phyloP scores from a whole-genome alignment of 148 eudicot species.

The Hydrangea macrophylla region DNA sequence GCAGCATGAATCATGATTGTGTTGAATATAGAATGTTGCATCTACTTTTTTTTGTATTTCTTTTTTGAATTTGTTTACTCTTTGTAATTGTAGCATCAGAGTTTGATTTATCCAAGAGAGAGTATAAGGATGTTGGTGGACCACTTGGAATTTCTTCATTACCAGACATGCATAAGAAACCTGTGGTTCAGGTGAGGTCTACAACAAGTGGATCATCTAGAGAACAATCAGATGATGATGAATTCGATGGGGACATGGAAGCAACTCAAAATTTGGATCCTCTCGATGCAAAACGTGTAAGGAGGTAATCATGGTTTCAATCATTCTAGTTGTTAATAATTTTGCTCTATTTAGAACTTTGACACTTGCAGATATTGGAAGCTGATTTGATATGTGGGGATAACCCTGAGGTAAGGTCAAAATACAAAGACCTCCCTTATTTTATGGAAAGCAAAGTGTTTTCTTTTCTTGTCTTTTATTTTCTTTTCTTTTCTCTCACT shows the following conservation, averaged over 20 bases:
- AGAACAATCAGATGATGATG: constrained; percentile 92
- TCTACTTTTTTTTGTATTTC: no score
- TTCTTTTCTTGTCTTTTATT: no score
- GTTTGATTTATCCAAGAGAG: constrained; percentile 25
- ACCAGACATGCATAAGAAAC: constrained; percentile 57
- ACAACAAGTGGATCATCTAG: constrained; percentile 87
- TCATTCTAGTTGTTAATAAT: no score
- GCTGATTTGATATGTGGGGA: no score
- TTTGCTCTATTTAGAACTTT: no score
- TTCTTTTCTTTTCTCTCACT: background rate
- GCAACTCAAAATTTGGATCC: constrained; percentile 57
- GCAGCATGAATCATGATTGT: no score
- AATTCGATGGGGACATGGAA: constrained; percentile 83
- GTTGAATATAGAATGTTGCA: no score
- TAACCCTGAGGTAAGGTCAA: no score
- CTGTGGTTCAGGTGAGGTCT: constrained; percentile 57
- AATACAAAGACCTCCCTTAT: background rate
- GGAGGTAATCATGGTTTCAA: constrained; percentile 48
- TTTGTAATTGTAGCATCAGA: constrained; percentile 58
- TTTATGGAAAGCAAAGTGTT: background rate
- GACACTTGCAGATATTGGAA: no score
- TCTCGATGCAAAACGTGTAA: constrained; percentile 71
- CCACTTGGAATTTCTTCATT: constrained; percentile 56
- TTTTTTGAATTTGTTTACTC: no score
- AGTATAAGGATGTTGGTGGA: constrained; percentile 54